Base-by-base conservation (phyloP, 768 basidiomycete species). In the Dentipellis sp. region DNA sequence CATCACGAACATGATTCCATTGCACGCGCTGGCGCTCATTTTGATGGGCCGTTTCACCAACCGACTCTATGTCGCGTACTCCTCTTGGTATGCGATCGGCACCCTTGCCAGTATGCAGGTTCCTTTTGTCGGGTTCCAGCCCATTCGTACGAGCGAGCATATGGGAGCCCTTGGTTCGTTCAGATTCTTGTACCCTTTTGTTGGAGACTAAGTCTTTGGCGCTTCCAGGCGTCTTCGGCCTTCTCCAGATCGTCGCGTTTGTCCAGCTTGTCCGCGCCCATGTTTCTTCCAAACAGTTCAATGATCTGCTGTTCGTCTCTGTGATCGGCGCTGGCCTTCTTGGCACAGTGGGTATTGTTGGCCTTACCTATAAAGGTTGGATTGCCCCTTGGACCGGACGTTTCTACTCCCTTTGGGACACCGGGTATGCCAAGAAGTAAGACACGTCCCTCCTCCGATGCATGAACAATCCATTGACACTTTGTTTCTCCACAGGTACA, bases 351-450 rank as follows among this genome's bases (percentile, higher is more conserved):
- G 88, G 80, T 0, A 83, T 98, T 56, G 82, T 83, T 46, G 80
- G 80, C 50, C 78, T 98, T 60, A 97, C 95, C 0, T 89, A 91
- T 73, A 88, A 85, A 58, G 95, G 94, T 17, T 90, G 84, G 81
- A 98, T 99, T 63, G 94, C 95, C 4, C 95, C 95, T 0, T 99
- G 97, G 94, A 98, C 95, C n/a, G 97, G 97, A 39, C 87, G 97
- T 56, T 98, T 99, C 79, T 99, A 99, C 72, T 97, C 94, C 0
- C 77, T 99, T 2, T 99, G 97, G 97, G 97, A 99, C 69, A 98
- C 95, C 0, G 95, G 93, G 35, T 99, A 99, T 66, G 97, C 97
- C 53, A 97, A 95, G 71, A 94, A 95, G 92, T 94, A 65, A 37
- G 77, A 69, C 22, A 59, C 23, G 3, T 6, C 29, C 29, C 19